Evolutionary conservation across 805 yeast genomes (phyloP).

Genomic region (Cyberlindnera euphorbiae): DNA sequence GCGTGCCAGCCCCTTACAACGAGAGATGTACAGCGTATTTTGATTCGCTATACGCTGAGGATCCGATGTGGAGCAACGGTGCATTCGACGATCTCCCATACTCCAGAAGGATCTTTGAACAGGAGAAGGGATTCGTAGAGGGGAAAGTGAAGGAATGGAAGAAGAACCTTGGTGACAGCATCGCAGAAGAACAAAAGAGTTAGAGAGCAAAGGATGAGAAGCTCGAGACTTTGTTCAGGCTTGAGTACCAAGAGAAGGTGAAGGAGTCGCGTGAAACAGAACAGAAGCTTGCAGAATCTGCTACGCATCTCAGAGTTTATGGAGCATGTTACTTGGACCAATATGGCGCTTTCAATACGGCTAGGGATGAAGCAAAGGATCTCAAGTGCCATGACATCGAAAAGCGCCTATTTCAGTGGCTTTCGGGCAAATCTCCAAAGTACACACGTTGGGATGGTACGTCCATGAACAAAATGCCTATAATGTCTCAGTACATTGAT

Average conservation of each 20-base stretch:
- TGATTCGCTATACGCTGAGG: slow-evolving; percentile 19
- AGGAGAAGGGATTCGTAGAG: slow-evolving; percentile 15
- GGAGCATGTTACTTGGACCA: slow-evolving; percentile 26
- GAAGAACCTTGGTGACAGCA: slow-evolving; percentile 3
- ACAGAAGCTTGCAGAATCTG: slow-evolving; percentile 20
- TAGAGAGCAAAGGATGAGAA: slow-evolving; percentile 12
- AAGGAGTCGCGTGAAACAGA: slow-evolving; percentile 21
- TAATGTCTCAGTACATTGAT: slow-evolving; percentile 12
- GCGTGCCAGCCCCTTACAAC: slow-evolving; percentile 7
- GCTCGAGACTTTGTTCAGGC: slow-evolving; percentile 12
- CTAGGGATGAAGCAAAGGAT: slow-evolving; percentile 5
- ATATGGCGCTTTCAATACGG: slow-evolving; percentile 8
- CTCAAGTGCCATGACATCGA: slow-evolving; percentile 31
- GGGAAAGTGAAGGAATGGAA: slow-evolving; percentile 14
- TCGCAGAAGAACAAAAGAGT: slow-evolving; percentile 14
- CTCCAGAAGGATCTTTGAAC: slow-evolving; percentile 19
- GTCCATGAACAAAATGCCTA: slow-evolving; percentile 12
- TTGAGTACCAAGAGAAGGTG: slow-evolving; percentile 17
- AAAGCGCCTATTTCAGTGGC: slow-evolving; percentile 35
- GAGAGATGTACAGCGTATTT: slow-evolving; percentile 30
- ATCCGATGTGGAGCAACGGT: slow-evolving; percentile 21
- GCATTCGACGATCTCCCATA: slow-evolving; percentile 20
- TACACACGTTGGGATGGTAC: slow-evolving; percentile 37
- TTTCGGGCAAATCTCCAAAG: slow-evolving; percentile 31
- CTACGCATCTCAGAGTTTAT: slow-evolving; percentile 26